A percentile compares a stretch with the other conserved stretches of the same genome.
Conservation (phyloP, 2,329 filamentous ascomycete species). For the Stachybotrys echinatus region DNA sequence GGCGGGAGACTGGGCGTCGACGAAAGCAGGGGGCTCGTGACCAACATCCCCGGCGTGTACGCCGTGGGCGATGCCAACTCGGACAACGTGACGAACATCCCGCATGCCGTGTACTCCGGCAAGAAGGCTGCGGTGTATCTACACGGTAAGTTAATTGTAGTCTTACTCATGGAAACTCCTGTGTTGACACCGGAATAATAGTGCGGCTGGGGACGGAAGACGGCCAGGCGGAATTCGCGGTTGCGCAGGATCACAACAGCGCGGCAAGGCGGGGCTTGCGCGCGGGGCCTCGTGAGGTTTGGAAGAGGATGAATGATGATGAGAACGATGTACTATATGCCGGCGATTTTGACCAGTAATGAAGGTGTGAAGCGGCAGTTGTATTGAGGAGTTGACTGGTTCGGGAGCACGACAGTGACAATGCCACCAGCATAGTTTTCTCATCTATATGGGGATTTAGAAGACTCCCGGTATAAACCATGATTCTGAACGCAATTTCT, state of each 20-base stretch:
- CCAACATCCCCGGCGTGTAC: conserved; percentile 49
- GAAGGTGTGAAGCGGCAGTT: background rate
- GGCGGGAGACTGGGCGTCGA: conserved; percentile 39
- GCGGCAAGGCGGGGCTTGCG: conserved; percentile 21
- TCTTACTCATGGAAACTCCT: background rate
- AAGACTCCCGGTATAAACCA: too few relatives aligned
- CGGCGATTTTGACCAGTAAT: conserved; percentile 30
- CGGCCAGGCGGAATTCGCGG: conserved; percentile 25
- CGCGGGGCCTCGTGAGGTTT: conserved; percentile 33
- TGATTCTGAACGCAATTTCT: too few relatives aligned
- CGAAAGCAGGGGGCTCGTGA: conserved; percentile 34
- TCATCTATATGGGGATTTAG: too few relatives aligned
- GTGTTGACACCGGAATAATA: conserved; percentile 7
- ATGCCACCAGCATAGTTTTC: too few relatives aligned
- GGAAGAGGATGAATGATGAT: conserved; percentile 39
- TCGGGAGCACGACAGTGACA: background rate
- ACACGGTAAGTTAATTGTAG: conserved; percentile 49
- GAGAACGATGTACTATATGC: conserved; percentile 39
- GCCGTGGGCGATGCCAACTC: conserved; percentile 56
- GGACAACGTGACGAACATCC: conserved; percentile 55
- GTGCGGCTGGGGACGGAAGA: conserved; percentile 38
- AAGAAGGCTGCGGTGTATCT: conserved; percentile 53
- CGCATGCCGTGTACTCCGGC: conserved; percentile 54
- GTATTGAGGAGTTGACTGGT: too few relatives aligned
- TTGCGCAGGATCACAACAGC: conserved; percentile 7